These are phyloP conservation scores for Thraustotheca clavata DNA, from an alignment of 352 stramenopile species.

Conservation along the genomic window DNA sequence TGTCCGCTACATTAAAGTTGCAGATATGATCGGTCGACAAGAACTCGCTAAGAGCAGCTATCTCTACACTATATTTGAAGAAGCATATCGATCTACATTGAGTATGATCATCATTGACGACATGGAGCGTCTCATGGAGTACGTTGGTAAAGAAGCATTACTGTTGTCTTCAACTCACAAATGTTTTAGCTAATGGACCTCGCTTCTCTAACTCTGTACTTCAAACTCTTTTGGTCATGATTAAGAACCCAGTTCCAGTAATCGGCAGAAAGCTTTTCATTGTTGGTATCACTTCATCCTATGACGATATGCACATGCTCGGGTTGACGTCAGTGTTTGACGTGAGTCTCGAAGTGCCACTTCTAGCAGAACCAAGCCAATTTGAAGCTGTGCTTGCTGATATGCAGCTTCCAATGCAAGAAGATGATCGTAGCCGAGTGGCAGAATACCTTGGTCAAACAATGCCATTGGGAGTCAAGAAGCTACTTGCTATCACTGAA, in stretches of 20 bases:
- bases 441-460: constrained; percentile 52
- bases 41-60: constrained; percentile 92
- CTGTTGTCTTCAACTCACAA: constrained; percentile 11
- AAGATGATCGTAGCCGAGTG: constrained; percentile 58
- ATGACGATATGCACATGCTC: constrained; percentile 88
- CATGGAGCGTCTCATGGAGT: constrained; percentile 99
- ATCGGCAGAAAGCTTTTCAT: constrained; percentile 93
- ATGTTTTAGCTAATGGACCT: constrained; percentile 77
- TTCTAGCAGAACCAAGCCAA: constrained; percentile 84
- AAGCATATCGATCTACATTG: constrained; percentile 97
- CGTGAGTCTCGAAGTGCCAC: constrained; percentile 86
- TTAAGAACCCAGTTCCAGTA: constrained; percentile 94
- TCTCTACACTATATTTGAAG: constrained; percentile 94
- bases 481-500: constrained; percentile 94
- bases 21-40: constrained; percentile 94
- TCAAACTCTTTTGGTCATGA: constrained; percentile 97
- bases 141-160: constrained; percentile 46
- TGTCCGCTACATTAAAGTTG: constrained; percentile 95
- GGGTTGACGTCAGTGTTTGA: constrained; percentile 93
- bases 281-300: constrained; percentile 92
- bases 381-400: constrained; percentile 82
- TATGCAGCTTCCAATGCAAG: constrained; percentile 64
- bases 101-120: constrained; percentile 99
- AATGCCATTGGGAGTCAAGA: constrained; percentile 97
- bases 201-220: constrained; percentile 98